Evolutionary conservation across 163 green algal species (phyloP), one percentile per base, ranked within the genome.

Genomic region (Scenedesmus sp.): DNA sequence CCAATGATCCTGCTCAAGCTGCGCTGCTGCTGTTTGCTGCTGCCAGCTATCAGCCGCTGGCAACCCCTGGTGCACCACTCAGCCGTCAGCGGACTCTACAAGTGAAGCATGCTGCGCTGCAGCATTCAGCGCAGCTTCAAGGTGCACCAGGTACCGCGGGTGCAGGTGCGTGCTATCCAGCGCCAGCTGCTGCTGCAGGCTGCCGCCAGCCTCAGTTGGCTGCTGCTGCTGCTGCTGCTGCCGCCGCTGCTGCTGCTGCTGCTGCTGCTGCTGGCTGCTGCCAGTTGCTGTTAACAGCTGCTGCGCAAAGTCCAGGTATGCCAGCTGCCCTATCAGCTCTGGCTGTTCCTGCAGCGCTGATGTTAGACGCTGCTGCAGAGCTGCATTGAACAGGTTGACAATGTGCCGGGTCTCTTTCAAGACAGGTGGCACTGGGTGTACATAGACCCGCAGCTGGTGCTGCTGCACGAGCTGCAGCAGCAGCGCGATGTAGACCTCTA

Each of bases 131-230:
- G 89, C 82, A 15, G 26, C 66, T 18, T 87, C 46, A 26, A 92
- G n/a, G 7, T 82, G 62, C 52, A 2, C n/a, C 0, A 96, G 70
- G 70, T 96, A 97, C 0, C 81, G 52, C 0, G 96, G 96, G 2
- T 93, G 66, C 88, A 97, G 94, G 84, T 97, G 96, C n/a, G 95
- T 97, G 70, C 95, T 95, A 86, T 97, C 96, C 62, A 97, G 94
- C 1, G 89, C 76, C 52, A 97, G 84, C 10, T 52, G 5, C 34
- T 88, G 26, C 73, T 70, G 26, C 70, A 79, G 23, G 0, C 23
- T 55, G 74, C 55, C 23, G 54, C 70, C 2, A 74, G 56, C 70
- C 18, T 13, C 23, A 23, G 26, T 83, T 60, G 97, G 82, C 74
- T 96, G 90, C 13, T 95, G 56, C 12, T 95, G 67, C 81, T 46